Evolutionary conservation across 83 land plant species (phyloP).

Genomic region (Picea mariana): DNA sequence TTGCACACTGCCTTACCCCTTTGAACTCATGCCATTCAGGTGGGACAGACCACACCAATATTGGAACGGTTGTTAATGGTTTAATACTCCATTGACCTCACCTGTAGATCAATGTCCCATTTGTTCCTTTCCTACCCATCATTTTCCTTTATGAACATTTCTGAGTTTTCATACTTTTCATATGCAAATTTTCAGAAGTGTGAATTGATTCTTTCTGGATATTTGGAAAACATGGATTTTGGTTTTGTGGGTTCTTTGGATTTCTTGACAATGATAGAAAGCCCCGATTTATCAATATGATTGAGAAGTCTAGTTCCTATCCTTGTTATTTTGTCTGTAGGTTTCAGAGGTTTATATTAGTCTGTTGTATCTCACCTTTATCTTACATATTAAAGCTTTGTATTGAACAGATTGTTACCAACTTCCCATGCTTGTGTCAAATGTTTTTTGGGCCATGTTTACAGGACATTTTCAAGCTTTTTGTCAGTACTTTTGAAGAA

Average conservation of each 20-base stretch:
- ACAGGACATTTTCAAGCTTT: slow-evolving; percentile 28
- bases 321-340: neutral
- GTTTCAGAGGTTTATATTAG: neutral
- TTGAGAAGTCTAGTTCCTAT: neutral
- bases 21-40: too few relatives aligned
- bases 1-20: too few relatives aligned
- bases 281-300: neutral
- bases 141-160: neutral
- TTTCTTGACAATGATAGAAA: neutral
- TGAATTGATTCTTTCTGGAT: neutral
- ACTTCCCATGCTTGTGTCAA: too few relatives aligned
- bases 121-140: neutral
- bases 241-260: neutral
- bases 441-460: neutral
- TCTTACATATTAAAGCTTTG: neutral
- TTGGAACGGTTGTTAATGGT: too few relatives aligned
- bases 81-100: neutral
- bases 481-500: too few relatives aligned
- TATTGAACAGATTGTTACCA: too few relatives aligned
- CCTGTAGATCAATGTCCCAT: neutral
- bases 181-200: neutral
- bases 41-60: too few relatives aligned
- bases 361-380: neutral
- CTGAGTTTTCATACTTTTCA: neutral
- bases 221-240: neutral